Base-by-base conservation (phyloP, 2,329 filamentous ascomycete species). In the Hymenoscyphus albidus region DNA sequence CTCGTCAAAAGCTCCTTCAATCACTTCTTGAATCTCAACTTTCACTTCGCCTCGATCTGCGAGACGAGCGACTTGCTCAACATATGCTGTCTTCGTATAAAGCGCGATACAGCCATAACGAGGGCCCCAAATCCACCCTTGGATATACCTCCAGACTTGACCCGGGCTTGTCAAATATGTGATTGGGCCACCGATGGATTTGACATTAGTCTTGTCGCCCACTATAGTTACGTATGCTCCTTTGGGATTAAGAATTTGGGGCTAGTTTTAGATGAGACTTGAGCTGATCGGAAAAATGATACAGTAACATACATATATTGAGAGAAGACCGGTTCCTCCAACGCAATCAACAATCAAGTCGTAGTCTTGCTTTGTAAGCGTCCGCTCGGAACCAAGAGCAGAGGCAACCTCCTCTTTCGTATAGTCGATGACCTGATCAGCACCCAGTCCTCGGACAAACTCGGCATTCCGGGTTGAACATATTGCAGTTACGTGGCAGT, bases 251-350 rank as follows among this genome's bases (percentile, higher is more conserved):
- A 73, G 64, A 18, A 74, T 65, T 65, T 70, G 57, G 38, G 66
- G 48, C 72, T 73, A 32, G 5, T 38, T 48, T 10, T 42, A 31
- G 31, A 39, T 67, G 58, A 62, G 66, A 48, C 31, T n/a, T 39
- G 14, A 38, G 22, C 42, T n/a, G 12, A n/a, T 51, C 44, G 32
- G 35, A 18, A 4, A 18, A 16, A 32, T 12, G 10, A 14, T 5
- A 35, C 32, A 27, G 51, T 12, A 13, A 67, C 63, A 42, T 68
- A 72, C 71, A 64, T 73, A 71, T 48, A 44, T 44, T 3, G 65
- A 51, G 35, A 74, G 58, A 9, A 73, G 59, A 13, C 73, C 72
- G 5, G 64, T 72, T 12, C 78, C 74, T 7, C 81, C 81, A 44
- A 79, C 73, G 61, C 72, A 74, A 59, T 74, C 71, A 55, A 73